Evolutionary conservation across 2,329 filamentous ascomycete genomes (phyloP).

Genomic region (Diaporthe nobilis): DNA sequence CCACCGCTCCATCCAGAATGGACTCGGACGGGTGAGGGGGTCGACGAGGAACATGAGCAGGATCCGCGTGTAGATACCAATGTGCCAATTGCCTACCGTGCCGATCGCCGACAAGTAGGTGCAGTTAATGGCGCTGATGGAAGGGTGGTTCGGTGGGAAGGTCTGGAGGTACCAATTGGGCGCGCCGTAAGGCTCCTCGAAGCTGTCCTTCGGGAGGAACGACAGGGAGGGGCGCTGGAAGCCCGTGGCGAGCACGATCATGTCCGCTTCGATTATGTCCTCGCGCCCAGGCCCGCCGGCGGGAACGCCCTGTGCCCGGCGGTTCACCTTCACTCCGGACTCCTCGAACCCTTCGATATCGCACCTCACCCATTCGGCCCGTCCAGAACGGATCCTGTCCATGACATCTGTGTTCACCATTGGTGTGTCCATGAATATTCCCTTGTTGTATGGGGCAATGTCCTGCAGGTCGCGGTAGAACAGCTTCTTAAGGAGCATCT

Average conservation of each 20-base stretch:
- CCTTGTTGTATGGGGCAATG: conserved; percentile 77
- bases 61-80: conserved; percentile 89
- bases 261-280: conserved; percentile 77
- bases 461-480: conserved; percentile 88
- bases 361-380: conserved; percentile 84
- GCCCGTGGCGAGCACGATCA: conserved; percentile 87
- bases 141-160: conserved; percentile 82
- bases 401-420: conserved; percentile 91
- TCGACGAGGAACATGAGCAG: conserved; percentile 89
- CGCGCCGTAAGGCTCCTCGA: conserved; percentile 79
- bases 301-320: conserved; percentile 79
- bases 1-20: conserved; percentile 86
- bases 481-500: conserved; percentile 79
- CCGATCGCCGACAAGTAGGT: conserved; percentile 87
- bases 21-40: conserved; percentile 78
- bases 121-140: conserved; percentile 84
- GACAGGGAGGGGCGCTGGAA: conserved; percentile 80
- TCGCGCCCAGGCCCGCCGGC: conserved; percentile 80
- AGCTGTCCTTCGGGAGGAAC: conserved; percentile 82
- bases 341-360: conserved; percentile 79
- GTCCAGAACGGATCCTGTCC: conserved; percentile 78
- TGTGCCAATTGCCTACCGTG: conserved; percentile 88
- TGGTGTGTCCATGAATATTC: conserved; percentile 86
- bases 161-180: conserved; percentile 93
- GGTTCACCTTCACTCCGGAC: conserved; percentile 78